Base-by-base conservation (phyloP, 106 monocot species). In the Dendrobium huoshanense region DNA sequence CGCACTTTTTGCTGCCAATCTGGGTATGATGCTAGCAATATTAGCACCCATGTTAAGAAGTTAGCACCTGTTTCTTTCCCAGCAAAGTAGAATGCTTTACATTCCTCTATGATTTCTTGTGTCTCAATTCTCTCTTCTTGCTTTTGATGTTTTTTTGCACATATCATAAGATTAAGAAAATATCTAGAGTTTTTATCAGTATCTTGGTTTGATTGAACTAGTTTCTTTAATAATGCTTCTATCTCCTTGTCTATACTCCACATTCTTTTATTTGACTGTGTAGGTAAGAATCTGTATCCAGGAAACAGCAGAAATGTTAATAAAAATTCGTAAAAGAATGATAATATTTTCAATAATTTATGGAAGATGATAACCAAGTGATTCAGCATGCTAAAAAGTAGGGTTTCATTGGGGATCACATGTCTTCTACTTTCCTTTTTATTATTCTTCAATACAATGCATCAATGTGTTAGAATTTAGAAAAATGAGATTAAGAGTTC, bases 91-190 rank as follows among this genome's bases (percentile, higher is more conserved):
- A 74, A 74, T n/a, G 74, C 19, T 37, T 74, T 74, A 20, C 74
- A 74, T 43, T 74, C 74, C n/a, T 74, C 74, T 43, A 74, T 42
- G 74, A 74, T 74, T 44, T 74, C 74, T 42, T 20, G 74, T 42
- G 41, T 74, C 41, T 74, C 43, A 20, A 74, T 74, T 72, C 72
- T 33, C 17, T 72, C 72, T 72, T 72, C 72, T 11, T 72, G 33
- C 13, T 37, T 72, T 72, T 37, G 9, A 72, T 72, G 72, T 37
- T 13, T 72, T 72, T 37, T 72, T 1, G 74, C 74, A 43, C 19
- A 74, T 74, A 20, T 74, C 74, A 74, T 74, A 19, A 42, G 74
- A 74, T 74, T 74, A 44, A 74, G 74, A 43, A 74, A 7, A 43
- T 74, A 41, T 74, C 43, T 74, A 2, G 43, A 74, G 42, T n/a